Base-by-base conservation (phyloP, 2,329 filamentous ascomycete genomes). In the Waltergamsia citrina region DNA sequence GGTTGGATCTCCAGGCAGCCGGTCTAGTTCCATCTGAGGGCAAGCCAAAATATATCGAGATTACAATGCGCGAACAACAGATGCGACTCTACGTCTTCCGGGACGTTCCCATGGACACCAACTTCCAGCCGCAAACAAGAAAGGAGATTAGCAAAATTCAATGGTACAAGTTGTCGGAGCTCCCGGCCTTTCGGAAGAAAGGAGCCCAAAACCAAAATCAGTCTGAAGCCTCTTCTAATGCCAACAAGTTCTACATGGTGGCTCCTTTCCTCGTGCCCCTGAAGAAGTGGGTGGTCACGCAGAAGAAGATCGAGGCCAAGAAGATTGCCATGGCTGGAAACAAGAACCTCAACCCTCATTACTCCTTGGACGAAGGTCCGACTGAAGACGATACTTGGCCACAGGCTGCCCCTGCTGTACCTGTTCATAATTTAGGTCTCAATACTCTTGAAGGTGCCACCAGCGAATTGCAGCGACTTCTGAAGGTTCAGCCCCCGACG, bases 131-230 rank as follows among this genome's bases (percentile, higher is more conserved):
- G 4, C 80, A 80, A 46, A 96, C 92, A 6, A 73, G 93, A 36
- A 96, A 96, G 57, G 93, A 98, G 57, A 98, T 98, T 51, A 94
- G 90, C 59, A 93, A 86, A 59, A 94, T 98, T 39, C 69, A 85
- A 52, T 98, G 92, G 92, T 95, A 93, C 62, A 85, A 79, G 46
- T 65, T 98, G 26, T 83, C 82, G 0, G 87, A 95, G 40, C 70
- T 98, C 18, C 90, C 92, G 1, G 85, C 84, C 0, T 78, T 85
- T 47, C 78, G 79, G 36, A 84, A 82, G 54, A 87, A 81, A 51
- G 67, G 66, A 14, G 63, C 64, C 10, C 68, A 74, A 35, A 59
- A 62, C 20, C 25, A 35, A 12, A 25, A 23, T 5, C 19, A 26
- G 31, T 9, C 31, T 12, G 33, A 35, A 12, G 59, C 74, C 10